These are phyloP conservation scores for Azolla pinnata DNA, from an alignment of 75 land plant genomes.

Conservation along the genomic window DNA sequence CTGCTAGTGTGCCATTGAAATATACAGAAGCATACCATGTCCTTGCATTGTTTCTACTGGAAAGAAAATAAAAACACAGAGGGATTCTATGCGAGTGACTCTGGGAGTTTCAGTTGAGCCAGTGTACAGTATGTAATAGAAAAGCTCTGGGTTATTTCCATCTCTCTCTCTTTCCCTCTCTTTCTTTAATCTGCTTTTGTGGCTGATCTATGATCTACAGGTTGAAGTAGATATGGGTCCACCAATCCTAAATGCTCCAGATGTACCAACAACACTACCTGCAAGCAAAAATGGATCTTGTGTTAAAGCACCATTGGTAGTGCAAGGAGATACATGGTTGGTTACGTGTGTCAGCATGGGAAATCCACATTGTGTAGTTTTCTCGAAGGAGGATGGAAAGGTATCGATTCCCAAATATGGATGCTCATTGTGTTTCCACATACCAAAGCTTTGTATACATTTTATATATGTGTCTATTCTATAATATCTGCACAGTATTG, in stretches of 20 bases:
- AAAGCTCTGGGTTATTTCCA: not conserved
- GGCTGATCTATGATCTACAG: constrained; percentile 23
- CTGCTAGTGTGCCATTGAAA: no score
- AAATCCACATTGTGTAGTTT: constrained; percentile 91
- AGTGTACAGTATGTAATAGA: not conserved
- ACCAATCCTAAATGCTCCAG: constrained; percentile 55
- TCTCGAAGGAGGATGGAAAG: constrained; percentile 48
- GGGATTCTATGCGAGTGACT: no score
- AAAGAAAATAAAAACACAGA: no score
- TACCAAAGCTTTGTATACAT: no score
- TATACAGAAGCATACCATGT: no score
- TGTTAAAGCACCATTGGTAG: constrained; percentile 50
- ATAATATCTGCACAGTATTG: no score
- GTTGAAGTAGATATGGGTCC: constrained; percentile 95
- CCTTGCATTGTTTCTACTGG: no score
- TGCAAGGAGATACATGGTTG: constrained; percentile 64
- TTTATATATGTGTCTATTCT: not conserved
- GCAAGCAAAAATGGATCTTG: constrained; percentile 48
- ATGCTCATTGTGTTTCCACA: not conserved
- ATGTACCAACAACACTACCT: constrained; percentile 75
- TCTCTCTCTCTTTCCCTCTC: not conserved
- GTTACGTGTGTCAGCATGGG: constrained; percentile 99
- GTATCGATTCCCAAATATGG: constrained; percentile 19
- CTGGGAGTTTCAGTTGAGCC: no score
- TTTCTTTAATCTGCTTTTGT: not conserved